Evolutionary conservation across 2,329 filamentous ascomycete species (phyloP), one percentile per base, ranked within the genome.

Genomic region (Fusarium buxicola): DNA sequence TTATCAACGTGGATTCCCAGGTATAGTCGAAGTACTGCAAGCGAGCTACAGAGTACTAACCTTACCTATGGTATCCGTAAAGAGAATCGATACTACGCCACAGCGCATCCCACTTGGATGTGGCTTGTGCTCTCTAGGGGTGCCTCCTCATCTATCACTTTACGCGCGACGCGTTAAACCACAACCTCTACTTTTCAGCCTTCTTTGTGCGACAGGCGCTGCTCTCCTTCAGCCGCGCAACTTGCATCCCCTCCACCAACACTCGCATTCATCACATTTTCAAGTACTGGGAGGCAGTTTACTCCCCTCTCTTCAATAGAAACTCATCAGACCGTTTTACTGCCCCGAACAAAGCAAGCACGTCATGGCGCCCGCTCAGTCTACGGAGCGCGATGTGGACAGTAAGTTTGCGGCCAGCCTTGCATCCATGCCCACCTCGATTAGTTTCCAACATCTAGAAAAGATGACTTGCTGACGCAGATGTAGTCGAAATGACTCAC

Each of bases 401-500:
- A 71, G 77, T 79, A 52, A 67, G 74, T 67, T 63, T 56, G 52
- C 48, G 41, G 44, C 28, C 40, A 43, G 43, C 35, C 52, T 52
- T 50, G 47, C 40, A 48, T 59, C 40, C 44, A 25, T 38, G 36
- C 31, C 21, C 39, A 43, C 32, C 36, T 35, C 27, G 24, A 21
- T 7, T 36, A 25, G 39, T 9, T 5, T 6, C 13, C 9, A 15
- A 51, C 27, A 41, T 12, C 8, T 18, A n/a, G n/a, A 16, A 21
- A 39, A 15, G 30, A 21, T 32, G 31, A 27, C 18, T 61, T 55
- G 40, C 54, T 56, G 24, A 54, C 35, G 35, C 31, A 48, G 30
- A 27, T 25, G 41, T 57, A 78, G 76, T 77, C 58, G 75, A 78
- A 1, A 76, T 78, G 75, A 67, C 56, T 41, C 84, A 87, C 60